Conservation (phyloP, 176 grass and related monocot genomes). For the Ampelocalamus luodianensis region DNA sequence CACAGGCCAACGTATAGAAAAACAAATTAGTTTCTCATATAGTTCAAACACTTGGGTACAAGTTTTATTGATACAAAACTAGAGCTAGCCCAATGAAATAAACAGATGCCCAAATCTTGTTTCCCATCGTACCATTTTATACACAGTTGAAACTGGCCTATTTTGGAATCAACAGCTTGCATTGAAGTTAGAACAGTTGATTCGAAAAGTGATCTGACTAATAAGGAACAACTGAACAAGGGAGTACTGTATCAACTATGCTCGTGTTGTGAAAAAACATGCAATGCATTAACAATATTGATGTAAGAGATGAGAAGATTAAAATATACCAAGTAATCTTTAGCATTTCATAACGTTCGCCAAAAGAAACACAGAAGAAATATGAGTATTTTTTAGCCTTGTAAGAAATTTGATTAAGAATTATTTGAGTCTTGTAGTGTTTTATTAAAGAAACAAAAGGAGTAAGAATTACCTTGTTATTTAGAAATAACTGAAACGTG, state of each 20-base stretch:
- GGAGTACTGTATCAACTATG: background rate
- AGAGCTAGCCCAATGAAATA: background rate
- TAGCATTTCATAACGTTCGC: background rate
- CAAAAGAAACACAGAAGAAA: background rate
- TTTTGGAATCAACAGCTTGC: background rate
- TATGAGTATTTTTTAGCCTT: conserved; percentile 5
- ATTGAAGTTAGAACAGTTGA: background rate
- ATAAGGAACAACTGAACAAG: background rate
- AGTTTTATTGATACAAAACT: background rate
- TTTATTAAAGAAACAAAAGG: background rate
- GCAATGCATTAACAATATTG: background rate
- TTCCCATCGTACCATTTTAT: background rate
- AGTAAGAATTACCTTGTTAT: background rate
- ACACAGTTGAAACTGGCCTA: background rate
- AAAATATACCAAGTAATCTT: background rate
- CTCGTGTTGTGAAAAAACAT: background rate
- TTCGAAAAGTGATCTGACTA: background rate
- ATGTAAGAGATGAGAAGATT: background rate
- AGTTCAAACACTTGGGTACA: background rate
- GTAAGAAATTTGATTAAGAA: background rate
- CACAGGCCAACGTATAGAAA: conserved; percentile 1
- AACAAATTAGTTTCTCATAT: background rate
- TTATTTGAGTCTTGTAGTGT: background rate
- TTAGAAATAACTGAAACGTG: background rate
- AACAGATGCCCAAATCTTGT: background rate